Percentiles rank a stretch among this genome's conserved stretches.
phyloP scores from a whole-genome alignment of 495 filamentous ascomycete genomes.

The Tuber brumale region DNA sequence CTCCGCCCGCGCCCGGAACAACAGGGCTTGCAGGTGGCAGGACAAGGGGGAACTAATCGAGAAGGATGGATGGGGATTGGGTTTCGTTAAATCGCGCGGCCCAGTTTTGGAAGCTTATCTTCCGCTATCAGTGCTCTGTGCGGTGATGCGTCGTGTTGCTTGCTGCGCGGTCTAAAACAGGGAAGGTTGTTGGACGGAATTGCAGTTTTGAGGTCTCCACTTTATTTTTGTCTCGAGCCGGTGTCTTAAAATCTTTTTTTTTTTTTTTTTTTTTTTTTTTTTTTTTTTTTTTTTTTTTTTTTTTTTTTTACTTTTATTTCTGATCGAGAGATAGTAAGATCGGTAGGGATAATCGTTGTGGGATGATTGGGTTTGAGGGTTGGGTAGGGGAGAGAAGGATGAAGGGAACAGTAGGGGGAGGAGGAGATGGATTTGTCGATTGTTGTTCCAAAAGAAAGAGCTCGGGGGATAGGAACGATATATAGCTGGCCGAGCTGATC shows the following conservation, averaged over 20 bases:
- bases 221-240: not conserved
- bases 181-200: conserved; percentile 3
- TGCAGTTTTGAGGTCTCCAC: not conserved
- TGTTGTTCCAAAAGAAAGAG: not conserved
- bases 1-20: conserved; percentile 1
- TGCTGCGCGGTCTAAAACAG: not conserved
- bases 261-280: conserved; percentile 6
- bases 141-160: not conserved
- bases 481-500: not conserved
- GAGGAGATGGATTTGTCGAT: not conserved
- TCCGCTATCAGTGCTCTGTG: conserved; percentile 1
- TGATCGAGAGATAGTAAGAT: not conserved
- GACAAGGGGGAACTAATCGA: conserved; percentile 2
- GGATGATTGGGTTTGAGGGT: conserved; percentile 2
- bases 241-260: not conserved
- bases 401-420: not conserved
- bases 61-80: conserved; percentile 5
- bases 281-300: conserved; percentile 2
- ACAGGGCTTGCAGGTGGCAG: not conserved
- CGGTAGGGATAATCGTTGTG: conserved; percentile 5
- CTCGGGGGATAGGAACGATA: not conserved
- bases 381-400: not conserved
- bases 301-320: conserved; percentile 8
- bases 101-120: conserved; percentile 3
- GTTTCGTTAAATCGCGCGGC: conserved; percentile 5